Percentiles rank a stretch among this genome's conserved stretches.
Conservation (phyloP, 2,329 filamentous ascomycete species). For the Nigrospora sphaerica region DNA sequence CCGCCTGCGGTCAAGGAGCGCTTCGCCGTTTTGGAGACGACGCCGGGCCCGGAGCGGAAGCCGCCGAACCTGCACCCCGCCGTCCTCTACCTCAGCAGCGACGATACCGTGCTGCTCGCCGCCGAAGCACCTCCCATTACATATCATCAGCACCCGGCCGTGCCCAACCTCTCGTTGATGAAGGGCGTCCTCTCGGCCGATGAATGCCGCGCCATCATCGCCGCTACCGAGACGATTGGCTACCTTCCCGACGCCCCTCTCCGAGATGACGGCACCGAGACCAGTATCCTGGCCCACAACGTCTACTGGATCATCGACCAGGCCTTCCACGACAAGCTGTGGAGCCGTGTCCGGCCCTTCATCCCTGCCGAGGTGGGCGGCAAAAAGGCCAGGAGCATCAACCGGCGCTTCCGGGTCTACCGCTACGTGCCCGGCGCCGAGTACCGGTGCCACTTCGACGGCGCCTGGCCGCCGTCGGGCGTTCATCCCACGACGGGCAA, state of each 20-base stretch:
- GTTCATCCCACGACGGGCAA: conserved; percentile 43
- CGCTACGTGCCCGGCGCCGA: conserved; percentile 67
- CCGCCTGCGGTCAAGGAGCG: conserved; percentile 27
- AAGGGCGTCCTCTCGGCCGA: conserved; percentile 50
- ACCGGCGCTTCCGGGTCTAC: conserved; percentile 64
- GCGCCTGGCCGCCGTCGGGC: conserved; percentile 66
- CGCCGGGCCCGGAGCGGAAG: conserved; percentile 51
- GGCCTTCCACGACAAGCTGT: conserved; percentile 55
- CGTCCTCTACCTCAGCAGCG: conserved; percentile 53
- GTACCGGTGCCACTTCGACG: conserved; percentile 64
- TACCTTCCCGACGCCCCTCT: conserved; percentile 64
- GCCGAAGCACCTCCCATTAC: conserved; percentile 36
- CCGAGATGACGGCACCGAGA: conserved; percentile 52
- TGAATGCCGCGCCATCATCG: conserved; percentile 61
- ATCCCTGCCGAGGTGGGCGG: conserved; percentile 50
- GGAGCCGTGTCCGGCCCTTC: conserved; percentile 51
- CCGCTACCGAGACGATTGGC: conserved; percentile 56
- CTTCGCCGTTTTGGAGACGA: conserved; percentile 56
- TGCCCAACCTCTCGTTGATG: conserved; percentile 54
- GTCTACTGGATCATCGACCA: conserved; percentile 66
- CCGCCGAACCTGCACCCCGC: conserved; percentile 63
- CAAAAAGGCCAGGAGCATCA: conserved; percentile 53
- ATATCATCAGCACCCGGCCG: conserved; percentile 52
- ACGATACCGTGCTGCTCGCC: conserved; percentile 48
- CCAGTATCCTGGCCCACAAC: conserved; percentile 62